These are phyloP conservation scores for Ceratobasidium papillatum DNA, from an alignment of 1,284 basidiomycete genomes.

Conservation along the genomic window DNA sequence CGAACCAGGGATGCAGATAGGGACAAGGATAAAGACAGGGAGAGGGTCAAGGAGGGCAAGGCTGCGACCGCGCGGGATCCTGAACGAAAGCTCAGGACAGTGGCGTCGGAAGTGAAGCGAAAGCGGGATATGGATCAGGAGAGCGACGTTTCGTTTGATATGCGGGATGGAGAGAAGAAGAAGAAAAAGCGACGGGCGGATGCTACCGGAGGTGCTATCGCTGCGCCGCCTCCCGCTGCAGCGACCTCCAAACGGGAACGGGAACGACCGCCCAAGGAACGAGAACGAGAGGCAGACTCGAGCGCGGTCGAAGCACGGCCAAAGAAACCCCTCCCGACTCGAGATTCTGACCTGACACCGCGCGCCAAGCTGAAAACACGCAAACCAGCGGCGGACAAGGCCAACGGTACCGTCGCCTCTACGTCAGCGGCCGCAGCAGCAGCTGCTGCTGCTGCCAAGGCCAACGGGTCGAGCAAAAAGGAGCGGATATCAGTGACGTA, in stretches of 20 bases:
- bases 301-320: slow-evolving; percentile 22
- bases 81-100: slow-evolving; percentile 1
- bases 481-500: slow-evolving; percentile 30
- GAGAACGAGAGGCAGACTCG: slow-evolving; percentile 28
- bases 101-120: neutral
- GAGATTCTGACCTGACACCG: slow-evolving; percentile 3
- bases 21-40: neutral
- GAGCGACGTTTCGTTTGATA: slow-evolving; percentile 23
- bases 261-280: neutral
- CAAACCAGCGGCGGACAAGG: neutral
- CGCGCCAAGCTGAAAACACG: slow-evolving; percentile 12
- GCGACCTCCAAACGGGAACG: neutral
- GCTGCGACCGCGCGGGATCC: slow-evolving; percentile 1
- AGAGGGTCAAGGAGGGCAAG: slow-evolving; percentile 26
- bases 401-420: slow-evolving; percentile 9
- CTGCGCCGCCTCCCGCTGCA: neutral
- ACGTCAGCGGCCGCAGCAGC: neutral
- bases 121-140: slow-evolving; percentile 31
- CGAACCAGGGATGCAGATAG: neutral
- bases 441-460: no score
- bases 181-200: slow-evolving; percentile 34
- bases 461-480: slow-evolving; percentile 33
- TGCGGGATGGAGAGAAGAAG: slow-evolving; percentile 1
- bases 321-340: slow-evolving; percentile 12
- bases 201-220: neutral